Base-by-base conservation (phyloP, 352 stramenopile species). In the Thalassiosira exigua region DNA sequence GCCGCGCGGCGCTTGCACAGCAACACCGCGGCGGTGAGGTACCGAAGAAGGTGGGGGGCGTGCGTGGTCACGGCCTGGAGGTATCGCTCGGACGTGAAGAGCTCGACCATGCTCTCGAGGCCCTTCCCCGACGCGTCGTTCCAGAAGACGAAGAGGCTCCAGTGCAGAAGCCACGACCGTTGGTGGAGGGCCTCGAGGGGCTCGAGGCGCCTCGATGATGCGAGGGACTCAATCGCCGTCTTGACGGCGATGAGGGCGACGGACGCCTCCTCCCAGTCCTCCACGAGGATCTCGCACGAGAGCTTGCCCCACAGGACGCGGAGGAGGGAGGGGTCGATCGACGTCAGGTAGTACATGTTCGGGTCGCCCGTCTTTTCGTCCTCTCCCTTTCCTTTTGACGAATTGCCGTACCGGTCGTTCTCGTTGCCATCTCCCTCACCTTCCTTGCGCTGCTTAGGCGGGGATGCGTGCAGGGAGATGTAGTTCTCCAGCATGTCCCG, bases 11-110 rank as follows among this genome's bases (percentile, higher is more conserved):
- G 95, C 86, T 98, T 98, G 91, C 98, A 98, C 54, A 99, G 87
- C 79, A 99, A 96, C 32, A 99, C 96, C 50, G 96, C 97, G 0
- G 97, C 96, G 11, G 96, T 98, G 77, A 99, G 91, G 90, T 99
- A 99, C 59, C 94, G 80, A 69, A 99, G 90, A 29, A 99, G 90
- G 92, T 98, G 98, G 24, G 97, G 97, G 62, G 96, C 97, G 87
- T 99, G 98, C 80, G 96, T 99, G 80, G 98, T 98, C 82, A 99
- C 98, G 44, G 97, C 97, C 81, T 99, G 96, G 42, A 98, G 94
- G 88, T 95, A 94, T 65, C 92, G 87, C 60, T 95, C 89, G 67
- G 95, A 94, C 41, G 98, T 92, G 89, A 98, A 99, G 11, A 99
- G 96, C 79, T 99, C 96, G 11, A 99, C 96, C 62, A 99, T 97